Base-by-base conservation (phyloP, 1,284 basidiomycete species). In the Cutaneotrichosporon sp. region DNA sequence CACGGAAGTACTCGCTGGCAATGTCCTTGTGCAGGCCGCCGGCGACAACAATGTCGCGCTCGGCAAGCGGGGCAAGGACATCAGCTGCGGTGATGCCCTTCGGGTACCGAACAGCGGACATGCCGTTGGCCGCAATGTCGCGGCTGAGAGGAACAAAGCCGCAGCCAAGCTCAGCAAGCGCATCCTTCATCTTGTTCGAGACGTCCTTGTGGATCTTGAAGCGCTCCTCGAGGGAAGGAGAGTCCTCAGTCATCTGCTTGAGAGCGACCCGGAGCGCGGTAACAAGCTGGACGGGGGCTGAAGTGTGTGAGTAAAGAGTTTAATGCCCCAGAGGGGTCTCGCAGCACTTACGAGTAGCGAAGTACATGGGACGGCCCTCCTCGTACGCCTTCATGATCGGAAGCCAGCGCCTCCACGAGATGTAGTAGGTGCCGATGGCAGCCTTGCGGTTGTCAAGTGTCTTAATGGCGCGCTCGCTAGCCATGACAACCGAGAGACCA, bases 391-490 rank as follows among this genome's bases (percentile, higher is more conserved):
- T 82, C 91, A 96, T 96, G 68, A 97, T 84, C 1, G 92, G 91
- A 38, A 93, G 78, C 92, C 92, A 96, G 82, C 86, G 90, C 66
- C 85, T 84, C 91, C 91, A 94, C 67, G 81, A 87, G 25, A 86
- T 88, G 71, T 93, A 98, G 79, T 92, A 98, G 9, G 84, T 82
- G 33, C 82, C 79, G 14, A 86, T 79, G 3, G 87, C 87, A 2
- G 83, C 78, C 62, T 82, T 82, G 50, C 93, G 83, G 29, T 71
- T 76, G 67, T 90, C 81, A 51, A 84, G 84, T 6, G 84, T 82
- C 81, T 83, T 79, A 61, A 98, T 77, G 5, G 96, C 93, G 59
- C 82, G 82, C 65, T 85, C 80, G 68, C 87, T 89, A 4, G 86
- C 90, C 42, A 88, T 80, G 52, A 94, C 77, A 60, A 98, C 83